phyloP scores from a whole-genome alignment of 495 filamentous ascomycete genomes.

The Paragyromitra xinjiangensis region DNA sequence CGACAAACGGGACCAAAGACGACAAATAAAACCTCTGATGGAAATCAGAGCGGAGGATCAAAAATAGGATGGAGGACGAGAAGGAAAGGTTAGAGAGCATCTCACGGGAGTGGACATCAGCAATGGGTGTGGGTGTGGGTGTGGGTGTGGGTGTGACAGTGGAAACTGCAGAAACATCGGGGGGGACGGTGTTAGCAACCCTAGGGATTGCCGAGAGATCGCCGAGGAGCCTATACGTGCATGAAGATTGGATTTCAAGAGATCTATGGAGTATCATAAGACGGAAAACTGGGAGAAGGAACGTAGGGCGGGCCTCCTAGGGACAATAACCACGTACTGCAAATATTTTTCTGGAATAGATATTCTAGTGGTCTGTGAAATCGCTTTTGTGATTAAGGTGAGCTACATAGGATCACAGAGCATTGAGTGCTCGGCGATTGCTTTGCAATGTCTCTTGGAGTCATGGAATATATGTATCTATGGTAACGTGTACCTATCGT shows the following conservation, averaged over 20 bases:
- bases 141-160: not conserved
- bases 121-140: not conserved
- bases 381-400: not conserved
- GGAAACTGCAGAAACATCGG: not conserved
- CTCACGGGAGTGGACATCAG: too few species aligned
- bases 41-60: too few species aligned
- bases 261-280: too few species aligned
- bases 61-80: too few species aligned
- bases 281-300: not conserved
- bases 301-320: not conserved
- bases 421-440: not conserved
- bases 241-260: not conserved
- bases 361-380: not conserved
- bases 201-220: not conserved
- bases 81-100: not conserved
- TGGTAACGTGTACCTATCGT: not conserved
- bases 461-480: not conserved
- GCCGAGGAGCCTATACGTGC: not conserved
- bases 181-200: not conserved
- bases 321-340: not conserved
- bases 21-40: too few species aligned
- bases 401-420: not conserved
- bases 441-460: not conserved
- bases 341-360: not conserved
- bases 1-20: too few species aligned